phyloP scores from a whole-genome alignment of 2,329 filamentous ascomycete species.

The Clonostachys sp. region DNA sequence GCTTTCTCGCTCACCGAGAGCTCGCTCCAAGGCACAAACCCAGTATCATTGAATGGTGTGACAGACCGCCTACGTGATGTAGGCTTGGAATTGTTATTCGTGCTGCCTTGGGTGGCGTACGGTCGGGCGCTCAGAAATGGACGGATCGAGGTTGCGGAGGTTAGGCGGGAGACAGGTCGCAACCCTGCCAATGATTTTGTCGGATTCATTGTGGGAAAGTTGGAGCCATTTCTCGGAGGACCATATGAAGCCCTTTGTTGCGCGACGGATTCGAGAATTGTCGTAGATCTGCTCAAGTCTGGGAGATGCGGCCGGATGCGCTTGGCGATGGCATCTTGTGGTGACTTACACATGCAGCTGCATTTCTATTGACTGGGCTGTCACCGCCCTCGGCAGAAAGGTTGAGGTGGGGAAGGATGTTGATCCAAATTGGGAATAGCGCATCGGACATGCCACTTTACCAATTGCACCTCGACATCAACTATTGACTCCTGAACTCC shows the following conservation, averaged over 20 bases:
- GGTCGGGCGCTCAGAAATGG: constrained; percentile 34
- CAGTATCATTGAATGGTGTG: constrained; percentile 83
- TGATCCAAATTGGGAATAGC: constrained; percentile 25
- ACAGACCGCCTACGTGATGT: constrained; percentile 61
- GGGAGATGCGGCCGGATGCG: too few relatives aligned
- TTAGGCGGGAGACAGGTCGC: constrained; percentile 22
- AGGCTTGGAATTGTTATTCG: constrained; percentile 25
- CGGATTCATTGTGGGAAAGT: constrained; percentile 38
- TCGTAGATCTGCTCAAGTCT: too few relatives aligned
- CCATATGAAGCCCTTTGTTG: background rate
- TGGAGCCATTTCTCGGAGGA: constrained; percentile 21
- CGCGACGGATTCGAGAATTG: too few relatives aligned
- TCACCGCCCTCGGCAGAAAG: constrained; percentile 33
- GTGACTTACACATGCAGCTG: background rate
- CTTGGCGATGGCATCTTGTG: background rate
- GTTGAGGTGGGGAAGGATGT: constrained; percentile 14
- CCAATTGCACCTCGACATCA: constrained; percentile 22
- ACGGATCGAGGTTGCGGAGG: constrained; percentile 3
- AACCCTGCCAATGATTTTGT: constrained; percentile 26
- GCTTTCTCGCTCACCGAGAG: constrained; percentile 75
- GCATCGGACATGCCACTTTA: constrained; percentile 35
- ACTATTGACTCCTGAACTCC: constrained; percentile 26
- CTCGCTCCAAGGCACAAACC: constrained; percentile 74
- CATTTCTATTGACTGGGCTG: constrained; percentile 1
- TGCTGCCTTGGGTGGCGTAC: constrained; percentile 56